These are phyloP conservation scores for Saposhnikovia divaricata DNA, from an alignment of 129 eudicot genomes.

Conservation along the genomic window DNA sequence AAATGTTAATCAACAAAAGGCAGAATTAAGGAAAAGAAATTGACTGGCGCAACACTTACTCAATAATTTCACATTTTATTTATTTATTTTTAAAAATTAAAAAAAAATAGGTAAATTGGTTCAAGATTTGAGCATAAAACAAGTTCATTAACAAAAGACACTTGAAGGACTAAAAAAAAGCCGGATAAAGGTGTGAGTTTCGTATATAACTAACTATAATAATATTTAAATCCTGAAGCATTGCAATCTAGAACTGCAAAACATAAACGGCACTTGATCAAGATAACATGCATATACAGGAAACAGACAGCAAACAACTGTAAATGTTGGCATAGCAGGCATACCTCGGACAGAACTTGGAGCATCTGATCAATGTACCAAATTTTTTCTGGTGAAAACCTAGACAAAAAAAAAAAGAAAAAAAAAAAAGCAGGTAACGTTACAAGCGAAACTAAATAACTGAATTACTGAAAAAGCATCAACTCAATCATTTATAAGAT, in stretches of 20 bases:
- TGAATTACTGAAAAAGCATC: background rate
- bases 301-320: background rate
- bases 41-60: constrained; percentile 1
- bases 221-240: background rate
- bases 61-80: too few species aligned
- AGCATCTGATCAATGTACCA: constrained; percentile 99
- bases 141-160: background rate
- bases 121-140: background rate
- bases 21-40: constrained; percentile 1
- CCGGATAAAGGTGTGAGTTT: background rate
- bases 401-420: constrained; percentile 24
- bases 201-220: background rate
- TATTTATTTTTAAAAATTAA: too few species aligned
- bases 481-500: background rate
- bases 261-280: background rate
- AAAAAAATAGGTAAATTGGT: background rate
- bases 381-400: constrained; percentile 88
- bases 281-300: background rate
- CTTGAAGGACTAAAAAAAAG: background rate
- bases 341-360: constrained; percentile 94
- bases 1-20: background rate
- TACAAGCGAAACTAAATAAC: background rate
- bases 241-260: background rate
- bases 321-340: background rate
- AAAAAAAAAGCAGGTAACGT: constrained; percentile 2